These are phyloP conservation scores for Taphrina communis DNA, from an alignment of 1,139 yeast species.

Conservation along the genomic window DNA sequence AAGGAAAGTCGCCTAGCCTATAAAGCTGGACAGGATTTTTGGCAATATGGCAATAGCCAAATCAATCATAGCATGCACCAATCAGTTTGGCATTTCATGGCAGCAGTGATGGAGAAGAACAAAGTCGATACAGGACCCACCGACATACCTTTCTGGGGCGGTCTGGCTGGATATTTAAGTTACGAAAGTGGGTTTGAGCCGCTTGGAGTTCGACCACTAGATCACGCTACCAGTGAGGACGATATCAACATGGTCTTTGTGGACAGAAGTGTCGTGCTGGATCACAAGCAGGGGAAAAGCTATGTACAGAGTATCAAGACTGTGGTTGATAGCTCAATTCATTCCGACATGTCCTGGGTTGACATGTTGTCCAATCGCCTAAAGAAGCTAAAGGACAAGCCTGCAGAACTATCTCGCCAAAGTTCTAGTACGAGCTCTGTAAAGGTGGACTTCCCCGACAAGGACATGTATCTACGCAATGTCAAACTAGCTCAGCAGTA, in stretches of 20 bases:
- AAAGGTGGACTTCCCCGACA: slow-evolving; percentile 58
- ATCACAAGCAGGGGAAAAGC: slow-evolving; percentile 59
- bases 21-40: slow-evolving; percentile 44
- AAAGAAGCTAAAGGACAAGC: neutral
- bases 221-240: neutral
- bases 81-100: slow-evolving; percentile 60
- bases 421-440: neutral
- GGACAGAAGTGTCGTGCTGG: slow-evolving; percentile 67
- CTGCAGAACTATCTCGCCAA: neutral
- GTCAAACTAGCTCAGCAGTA: slow-evolving; percentile 71
- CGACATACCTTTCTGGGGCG: slow-evolving; percentile 80
- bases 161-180: slow-evolving; percentile 80
- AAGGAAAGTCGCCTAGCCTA: slow-evolving; percentile 10
- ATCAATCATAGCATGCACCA: too few relatives aligned
- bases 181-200: slow-evolving; percentile 61
- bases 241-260: slow-evolving; percentile 77
- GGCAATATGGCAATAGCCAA: slow-evolving; percentile 30
- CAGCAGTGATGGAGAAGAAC: slow-evolving; percentile 57
- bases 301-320: slow-evolving; percentile 62
- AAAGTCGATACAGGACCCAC: slow-evolving; percentile 45
- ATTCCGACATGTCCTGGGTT: slow-evolving; percentile 39
- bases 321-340: slow-evolving; percentile 40
- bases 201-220: slow-evolving; percentile 24
- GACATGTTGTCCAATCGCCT: neutral
- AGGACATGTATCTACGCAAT: slow-evolving; percentile 60